Conservation (phyloP, 2,329 filamentous ascomycete species). For the Arachnomyces sp. region DNA sequence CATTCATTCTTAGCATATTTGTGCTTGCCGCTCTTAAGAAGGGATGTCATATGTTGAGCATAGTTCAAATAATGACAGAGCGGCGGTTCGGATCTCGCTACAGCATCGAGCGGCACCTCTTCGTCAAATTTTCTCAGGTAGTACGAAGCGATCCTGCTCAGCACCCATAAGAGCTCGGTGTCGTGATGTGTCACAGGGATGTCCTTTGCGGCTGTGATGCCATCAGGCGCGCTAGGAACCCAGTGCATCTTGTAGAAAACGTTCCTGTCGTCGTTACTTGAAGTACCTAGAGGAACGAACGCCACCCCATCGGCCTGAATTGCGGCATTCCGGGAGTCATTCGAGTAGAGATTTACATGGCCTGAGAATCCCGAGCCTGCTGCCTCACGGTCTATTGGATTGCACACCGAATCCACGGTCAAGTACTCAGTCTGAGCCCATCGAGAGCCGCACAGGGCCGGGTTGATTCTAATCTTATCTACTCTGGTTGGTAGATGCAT, state of each 20-base stretch:
- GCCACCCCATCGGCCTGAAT: constrained; percentile 11
- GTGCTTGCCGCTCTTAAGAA: constrained; percentile 3
- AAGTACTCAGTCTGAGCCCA: no score
- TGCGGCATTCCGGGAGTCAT: no score
- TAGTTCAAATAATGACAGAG: neutral
- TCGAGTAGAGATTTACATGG: no score
- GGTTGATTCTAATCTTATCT: no score
- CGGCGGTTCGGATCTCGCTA: no score
- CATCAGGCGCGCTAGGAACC: constrained; percentile 4
- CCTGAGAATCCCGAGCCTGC: no score
- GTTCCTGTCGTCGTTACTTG: constrained; percentile 5
- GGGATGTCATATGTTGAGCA: neutral
- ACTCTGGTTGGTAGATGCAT: constrained; percentile 5
- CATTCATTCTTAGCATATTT: constrained; percentile 6
- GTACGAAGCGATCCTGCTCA: constrained; percentile 5
- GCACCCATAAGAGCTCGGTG: constrained; percentile 1
- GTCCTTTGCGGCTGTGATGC: neutral
- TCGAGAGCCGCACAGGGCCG: neutral
- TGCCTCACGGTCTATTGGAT: no score
- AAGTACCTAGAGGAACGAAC: constrained; percentile 6
- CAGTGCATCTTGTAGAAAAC: constrained; percentile 6
- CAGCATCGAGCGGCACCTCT: constrained; percentile 2
- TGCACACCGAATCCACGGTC: no score
- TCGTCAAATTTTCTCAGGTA: constrained; percentile 4
- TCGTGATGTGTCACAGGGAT: neutral